Base-by-base conservation (phyloP, 805 yeast species). In the Brettanomyces anomalus region DNA sequence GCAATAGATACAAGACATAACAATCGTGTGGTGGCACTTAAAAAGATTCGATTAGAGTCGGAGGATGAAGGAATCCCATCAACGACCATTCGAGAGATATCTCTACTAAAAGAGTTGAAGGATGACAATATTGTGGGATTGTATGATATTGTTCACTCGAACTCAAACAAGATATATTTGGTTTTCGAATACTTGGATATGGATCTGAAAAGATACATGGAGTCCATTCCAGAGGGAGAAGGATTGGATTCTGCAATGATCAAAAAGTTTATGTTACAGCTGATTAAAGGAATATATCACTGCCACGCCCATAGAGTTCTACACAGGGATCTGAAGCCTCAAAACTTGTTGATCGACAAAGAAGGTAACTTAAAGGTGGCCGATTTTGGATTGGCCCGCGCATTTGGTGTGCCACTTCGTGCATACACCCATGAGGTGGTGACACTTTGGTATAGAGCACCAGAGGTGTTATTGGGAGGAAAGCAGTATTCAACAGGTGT, bases 61-160 rank as follows among this genome's bases (percentile, higher is more conserved):
- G 98, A 93, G 62, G 95, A 87, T 62, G 98, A 93, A 62, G 98
- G 98, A 16, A 97, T 94, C 18, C 98, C 98, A 2, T 88, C 97
- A 2, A 93, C 98, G 0, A 97, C 98, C 5, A 93, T 93, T 46
- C 74, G 98, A 54, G 98, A 93, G 60, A 93, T 93, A 53, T 90
- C 97, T 2, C 71, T 93, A 37, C 74, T 93, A 64, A 90, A 93
- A 61, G 98, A 93, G 61, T 74, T 93, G 73, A 77, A 86, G 50
- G 96, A 93, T 65, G 95, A 87, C 47, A 88, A 90, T 63, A 89
- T 90, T 41, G 97, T 93, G 19, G 72, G 95, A 38, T 71, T 93
- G 36, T 86, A 81, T 62, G 96, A 93, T 63, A 93, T 93, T 50
- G 94, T 93, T 48, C 98, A 93, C 62, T 84, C 96, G 2, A 97